phyloP scores from a whole-genome alignment of 2,329 filamentous ascomycete genomes.

The Pseudocercospora ulei region DNA sequence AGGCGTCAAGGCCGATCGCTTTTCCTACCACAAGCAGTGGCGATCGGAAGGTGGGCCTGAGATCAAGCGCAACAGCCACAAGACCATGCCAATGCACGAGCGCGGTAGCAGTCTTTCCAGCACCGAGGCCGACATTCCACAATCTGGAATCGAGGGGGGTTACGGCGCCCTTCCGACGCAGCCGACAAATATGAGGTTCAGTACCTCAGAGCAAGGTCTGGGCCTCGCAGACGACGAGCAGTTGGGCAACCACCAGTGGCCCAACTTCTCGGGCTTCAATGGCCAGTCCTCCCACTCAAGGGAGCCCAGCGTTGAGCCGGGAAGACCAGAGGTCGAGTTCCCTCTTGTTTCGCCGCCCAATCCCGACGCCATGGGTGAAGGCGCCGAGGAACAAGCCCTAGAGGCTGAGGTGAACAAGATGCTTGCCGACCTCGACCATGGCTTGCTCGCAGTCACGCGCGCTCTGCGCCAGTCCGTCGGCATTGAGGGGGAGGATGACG shows the following conservation, averaged over 20 bases:
- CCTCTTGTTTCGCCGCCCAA: conserved; percentile 28
- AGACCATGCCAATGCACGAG: conserved; percentile 30
- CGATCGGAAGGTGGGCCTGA: conserved; percentile 30
- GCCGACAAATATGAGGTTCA: conserved; percentile 16
- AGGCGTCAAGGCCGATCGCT: conserved; percentile 29
- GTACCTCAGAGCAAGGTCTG: conserved; percentile 12
- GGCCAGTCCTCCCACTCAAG: conserved; percentile 17
- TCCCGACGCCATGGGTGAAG: conserved; percentile 28
- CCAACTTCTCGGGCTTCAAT: conserved; percentile 19
- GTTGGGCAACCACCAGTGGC: conserved; percentile 18
- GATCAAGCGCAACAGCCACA: conserved; percentile 26
- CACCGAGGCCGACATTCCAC: conserved; percentile 28
- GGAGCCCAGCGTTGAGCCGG: conserved; percentile 18
- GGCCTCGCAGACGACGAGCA: conserved; percentile 5
- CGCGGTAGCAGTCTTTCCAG: conserved; percentile 31
- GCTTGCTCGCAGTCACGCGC: conserved; percentile 14
- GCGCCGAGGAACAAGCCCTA: conserved; percentile 27
- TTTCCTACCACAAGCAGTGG: conserved; percentile 34
- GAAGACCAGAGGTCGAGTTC: conserved; percentile 26
- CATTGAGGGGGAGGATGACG: conserved; percentile 17
- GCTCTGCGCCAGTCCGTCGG: conserved; percentile 16
- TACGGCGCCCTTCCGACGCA: conserved; percentile 10
- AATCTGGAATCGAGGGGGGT: not conserved
- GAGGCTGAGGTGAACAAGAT: conserved; percentile 29
- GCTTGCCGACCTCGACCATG: conserved; percentile 24